These are phyloP conservation scores for Fraxinus americana DNA, from an alignment of 257 asterid genomes.

Conservation along the genomic window DNA sequence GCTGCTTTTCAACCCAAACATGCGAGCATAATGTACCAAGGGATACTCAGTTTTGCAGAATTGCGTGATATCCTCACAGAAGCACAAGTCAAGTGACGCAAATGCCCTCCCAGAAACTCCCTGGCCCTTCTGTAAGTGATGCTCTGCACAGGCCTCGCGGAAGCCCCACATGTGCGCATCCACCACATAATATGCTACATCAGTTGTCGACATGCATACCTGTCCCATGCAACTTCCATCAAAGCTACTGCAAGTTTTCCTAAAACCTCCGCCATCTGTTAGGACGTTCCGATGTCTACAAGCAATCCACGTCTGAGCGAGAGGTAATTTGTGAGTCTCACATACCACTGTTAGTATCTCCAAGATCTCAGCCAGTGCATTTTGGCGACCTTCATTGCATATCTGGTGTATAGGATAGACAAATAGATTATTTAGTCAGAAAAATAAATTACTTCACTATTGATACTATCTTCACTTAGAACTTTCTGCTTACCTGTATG, in stretches of 20 bases:
- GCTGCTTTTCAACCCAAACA: constrained; percentile 73
- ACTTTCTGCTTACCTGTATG: constrained; percentile 55
- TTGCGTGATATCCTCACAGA: constrained; percentile 66
- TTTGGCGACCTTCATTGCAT: constrained; percentile 87
- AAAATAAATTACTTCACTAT: constrained; percentile 8
- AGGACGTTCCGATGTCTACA: constrained; percentile 81
- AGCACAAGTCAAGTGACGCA: constrained; percentile 57
- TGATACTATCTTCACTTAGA: constrained; percentile 11
- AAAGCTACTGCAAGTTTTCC: constrained; percentile 88
- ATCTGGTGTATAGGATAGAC: constrained; percentile 51
- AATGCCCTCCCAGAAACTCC: constrained; percentile 92
- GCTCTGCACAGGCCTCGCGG: constrained; percentile 89
- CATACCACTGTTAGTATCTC: constrained; percentile 83
- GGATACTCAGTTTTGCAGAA: constrained; percentile 91
- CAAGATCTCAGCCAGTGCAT: constrained; percentile 79
- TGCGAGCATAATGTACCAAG: constrained; percentile 86
- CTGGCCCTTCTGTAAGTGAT: constrained; percentile 87
- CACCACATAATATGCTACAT: constrained; percentile 76
- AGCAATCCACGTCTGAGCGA: constrained; percentile 98
- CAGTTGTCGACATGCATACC: constrained; percentile 88
- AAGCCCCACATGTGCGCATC: constrained; percentile 92
- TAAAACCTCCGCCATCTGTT: constrained; percentile 81
- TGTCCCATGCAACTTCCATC: constrained; percentile 96
- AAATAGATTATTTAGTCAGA: constrained; percentile 22
- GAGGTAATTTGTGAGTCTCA: constrained; percentile 79